phyloP scores from a whole-genome alignment of 176 grass and related monocot genomes.

The Otatea glauca region DNA sequence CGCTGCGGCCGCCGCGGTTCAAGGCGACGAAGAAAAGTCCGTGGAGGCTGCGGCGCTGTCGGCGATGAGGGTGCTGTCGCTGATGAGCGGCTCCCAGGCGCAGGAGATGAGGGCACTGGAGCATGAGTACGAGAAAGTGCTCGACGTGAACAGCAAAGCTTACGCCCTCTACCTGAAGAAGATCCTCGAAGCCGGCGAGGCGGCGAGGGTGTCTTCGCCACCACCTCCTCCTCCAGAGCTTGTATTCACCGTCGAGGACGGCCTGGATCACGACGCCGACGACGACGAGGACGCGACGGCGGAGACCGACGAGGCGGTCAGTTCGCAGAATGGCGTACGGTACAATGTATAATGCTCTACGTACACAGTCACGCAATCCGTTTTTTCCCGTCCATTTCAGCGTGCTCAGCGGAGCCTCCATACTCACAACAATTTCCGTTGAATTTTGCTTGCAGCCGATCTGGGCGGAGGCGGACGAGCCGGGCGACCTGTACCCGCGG shows the following conservation, averaged over 20 bases:
- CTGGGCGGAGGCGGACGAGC: constrained; percentile 55
- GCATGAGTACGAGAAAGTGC: constrained; percentile 57
- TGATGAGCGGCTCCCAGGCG: constrained; percentile 68
- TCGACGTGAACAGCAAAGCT: constrained; percentile 60
- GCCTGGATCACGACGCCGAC: neutral
- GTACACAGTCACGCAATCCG: neutral
- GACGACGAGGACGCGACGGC: constrained; percentile 13
- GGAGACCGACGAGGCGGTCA: constrained; percentile 31
- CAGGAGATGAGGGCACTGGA: constrained; percentile 61
- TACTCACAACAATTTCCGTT: neutral
- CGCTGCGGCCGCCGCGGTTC: neutral
- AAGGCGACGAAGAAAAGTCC: constrained; percentile 34
- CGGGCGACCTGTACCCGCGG: constrained; percentile 51
- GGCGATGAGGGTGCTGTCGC: constrained; percentile 63
- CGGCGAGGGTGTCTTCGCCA: neutral
- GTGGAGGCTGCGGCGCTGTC: constrained; percentile 42
- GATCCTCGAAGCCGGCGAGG: constrained; percentile 50
- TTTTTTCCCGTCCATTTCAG: neutral
- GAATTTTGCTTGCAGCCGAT: constrained; percentile 51
- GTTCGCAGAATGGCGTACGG: constrained; percentile 48
- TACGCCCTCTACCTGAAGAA: constrained; percentile 63
- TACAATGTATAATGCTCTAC: constrained; percentile 68
- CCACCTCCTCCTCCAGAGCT: constrained; percentile 49
- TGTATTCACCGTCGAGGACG: constrained; percentile 18
- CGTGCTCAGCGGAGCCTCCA: neutral